Percentiles rank a stretch among this genome's conserved stretches.
Evolutionary conservation across 352 stramenopile genomes (phyloP).

Genomic region (Nothophytophthora sp.): DNA sequence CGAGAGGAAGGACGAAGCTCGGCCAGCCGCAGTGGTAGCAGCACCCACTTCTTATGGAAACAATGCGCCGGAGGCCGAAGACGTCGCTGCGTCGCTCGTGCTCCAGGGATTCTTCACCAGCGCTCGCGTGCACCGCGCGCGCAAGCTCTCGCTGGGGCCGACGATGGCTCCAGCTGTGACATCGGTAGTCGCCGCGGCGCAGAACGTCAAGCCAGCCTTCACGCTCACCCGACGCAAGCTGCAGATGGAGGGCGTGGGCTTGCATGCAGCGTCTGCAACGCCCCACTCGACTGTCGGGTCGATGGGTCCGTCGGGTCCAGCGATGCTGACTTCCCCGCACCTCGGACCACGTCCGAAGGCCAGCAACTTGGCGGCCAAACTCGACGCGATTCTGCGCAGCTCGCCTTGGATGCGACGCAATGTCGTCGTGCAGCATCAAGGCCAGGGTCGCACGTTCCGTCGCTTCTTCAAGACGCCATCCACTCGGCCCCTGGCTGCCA

Average conservation of each 20-base stretch:
- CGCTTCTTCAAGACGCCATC: constrained; percentile 11
- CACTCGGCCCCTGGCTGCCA: constrained; percentile 2
- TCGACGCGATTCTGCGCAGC: constrained; percentile 57
- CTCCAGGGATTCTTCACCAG: constrained; percentile 26
- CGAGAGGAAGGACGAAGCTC: constrained; percentile 10
- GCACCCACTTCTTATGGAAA: neutral
- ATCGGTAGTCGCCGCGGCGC: constrained; percentile 11
- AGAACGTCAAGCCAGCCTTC: constrained; percentile 28
- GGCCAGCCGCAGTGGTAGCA: too few relatives aligned
- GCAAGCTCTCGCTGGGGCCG: constrained; percentile 26
- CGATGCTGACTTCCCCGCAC: constrained; percentile 15
- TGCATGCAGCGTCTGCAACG: neutral
- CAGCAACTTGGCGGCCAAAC: constrained; percentile 53
- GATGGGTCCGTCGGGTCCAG: neutral
- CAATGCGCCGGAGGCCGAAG: neutral
- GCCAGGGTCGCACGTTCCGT: constrained; percentile 11
- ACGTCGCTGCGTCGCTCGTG: constrained; percentile 9
- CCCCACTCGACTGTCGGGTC: too few relatives aligned
- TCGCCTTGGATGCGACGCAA: constrained; percentile 62
- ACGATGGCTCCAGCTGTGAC: constrained; percentile 18
- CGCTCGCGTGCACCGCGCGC: constrained; percentile 23
- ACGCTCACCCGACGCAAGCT: constrained; percentile 27
- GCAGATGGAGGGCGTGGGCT: constrained; percentile 14
- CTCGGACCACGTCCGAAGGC: constrained; percentile 22
- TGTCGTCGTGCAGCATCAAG: constrained; percentile 53